Evolutionary conservation across 2,329 filamentous ascomycete species (phyloP), one percentile per base, ranked within the genome.

Genomic region (Fusarium heterosporum): DNA sequence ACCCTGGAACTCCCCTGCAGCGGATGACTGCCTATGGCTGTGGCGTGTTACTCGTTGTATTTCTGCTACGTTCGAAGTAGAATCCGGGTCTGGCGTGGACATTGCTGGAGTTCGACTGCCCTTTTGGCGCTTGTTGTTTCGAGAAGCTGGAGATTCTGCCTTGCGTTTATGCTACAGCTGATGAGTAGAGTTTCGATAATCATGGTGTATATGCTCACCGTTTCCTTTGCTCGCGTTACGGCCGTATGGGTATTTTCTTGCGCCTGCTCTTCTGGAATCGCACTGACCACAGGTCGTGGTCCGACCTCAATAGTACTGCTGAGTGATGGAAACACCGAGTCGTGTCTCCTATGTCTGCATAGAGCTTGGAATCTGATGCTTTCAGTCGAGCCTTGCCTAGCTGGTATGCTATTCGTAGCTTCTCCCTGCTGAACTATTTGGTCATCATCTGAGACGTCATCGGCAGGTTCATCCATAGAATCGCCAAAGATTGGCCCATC

Each of bases 1-100:
- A 2, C 57, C 57, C 17, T 61, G n/a, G 8, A 61, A 61, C 10
- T 61, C 17, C 3, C 29, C 17, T 6, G 5, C 12, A 6, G n/a
- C 11, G 19, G 13, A 7, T 3, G 16, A 19, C 5, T 54, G 17
- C 8, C 57, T 39, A 8, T 61, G 40, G 3, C 55, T 39, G 12
- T 38, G 29, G 26, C 57, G 34, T 12, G 45, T 51, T n/a, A 36
- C 28, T 51, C n/a, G 19, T 29, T 7, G 40, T 11, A 32, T 13
- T 16, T 36, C 40, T 43, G 9, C 19, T 29, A 14, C 26, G 17
- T n/a, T 1, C 1, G 32, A 7, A 14, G 7, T 11, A 19, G n/a
- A 28, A 22, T 25, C 14, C 9, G 16, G 10, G 17, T 22, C n/a
- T 19, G n/a, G 4, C 2, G 11, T 12, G 8, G 17, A 42, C 13